Percentiles rank a stretch among this genome's conserved stretches.
Conservation (phyloP, 345 rosid genomes). For the Angophora floribunda region DNA sequence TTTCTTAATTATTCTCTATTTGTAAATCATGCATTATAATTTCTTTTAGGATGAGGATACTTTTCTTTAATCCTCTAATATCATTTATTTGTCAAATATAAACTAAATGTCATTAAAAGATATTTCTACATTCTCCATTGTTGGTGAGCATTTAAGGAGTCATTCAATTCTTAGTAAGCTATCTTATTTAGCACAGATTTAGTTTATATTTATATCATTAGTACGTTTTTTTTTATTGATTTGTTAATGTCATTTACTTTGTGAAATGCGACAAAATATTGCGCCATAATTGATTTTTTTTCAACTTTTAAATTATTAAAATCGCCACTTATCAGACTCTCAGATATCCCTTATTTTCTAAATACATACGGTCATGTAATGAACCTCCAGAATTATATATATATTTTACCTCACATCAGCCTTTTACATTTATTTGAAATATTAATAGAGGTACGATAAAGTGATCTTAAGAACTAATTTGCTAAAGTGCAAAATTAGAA, state of each 20-base stretch:
- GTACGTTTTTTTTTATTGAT: background rate
- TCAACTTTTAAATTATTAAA: background rate
- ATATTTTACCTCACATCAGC: background rate
- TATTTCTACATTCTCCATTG: background rate
- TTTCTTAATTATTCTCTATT: background rate
- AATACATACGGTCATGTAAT: background rate
- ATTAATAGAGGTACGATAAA: background rate
- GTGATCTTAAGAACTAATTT: background rate
- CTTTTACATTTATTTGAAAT: background rate
- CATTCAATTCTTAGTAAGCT: background rate
- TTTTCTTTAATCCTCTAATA: background rate
- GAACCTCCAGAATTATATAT: background rate
- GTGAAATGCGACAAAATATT: background rate
- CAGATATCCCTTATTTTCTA: background rate
- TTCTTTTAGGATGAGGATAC: background rate
- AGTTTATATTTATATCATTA: background rate
- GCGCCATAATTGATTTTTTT: background rate
- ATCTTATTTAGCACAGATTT: background rate
- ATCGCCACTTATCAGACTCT: background rate
- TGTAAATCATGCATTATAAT: background rate
- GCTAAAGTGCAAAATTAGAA: background rate
- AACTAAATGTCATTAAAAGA: background rate
- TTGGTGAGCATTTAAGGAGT: background rate
- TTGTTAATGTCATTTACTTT: background rate
- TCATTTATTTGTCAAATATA: background rate